Evolutionary conservation across 768 basidiomycete species (phyloP), one percentile per base, ranked within the genome.

Genomic region (Mrakia hoshinonis): DNA sequence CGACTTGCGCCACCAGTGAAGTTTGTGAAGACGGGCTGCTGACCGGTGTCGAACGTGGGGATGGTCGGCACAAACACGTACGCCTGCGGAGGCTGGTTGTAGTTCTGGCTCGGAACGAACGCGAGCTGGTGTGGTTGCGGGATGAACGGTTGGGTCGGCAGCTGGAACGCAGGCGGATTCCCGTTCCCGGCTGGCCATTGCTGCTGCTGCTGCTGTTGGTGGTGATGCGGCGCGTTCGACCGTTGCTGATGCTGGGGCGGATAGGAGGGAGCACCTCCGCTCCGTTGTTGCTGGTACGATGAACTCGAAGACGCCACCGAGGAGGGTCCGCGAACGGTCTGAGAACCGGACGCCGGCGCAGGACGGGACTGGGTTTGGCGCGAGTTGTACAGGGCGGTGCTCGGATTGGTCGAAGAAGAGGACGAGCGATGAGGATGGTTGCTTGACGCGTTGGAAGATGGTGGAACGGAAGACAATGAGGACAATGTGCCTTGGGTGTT

Each of bases 11-110:
- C 58, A 6, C 29, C 26, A 43, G 26, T 29, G 55, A 47, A 66
- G 64, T n/a, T 31, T 18, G 12, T 13, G 47, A 38, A 66, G 38
- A 29, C 24, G 36, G 15, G 51, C 46, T 60, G 70, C 46, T 55
- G 63, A 24, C 61, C 61, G 11, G 58, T 61, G 20, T 71, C 64
- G 29, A 55, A 71, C 13, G 26, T 20, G 36, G 67, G 67, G n/a
- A 52, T 26, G 13, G 26, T 61, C 24, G 70, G 65, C 1, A 72
- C 48, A 24, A 72, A 72, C 20, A 72, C 54, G 47, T 72, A 72
- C 11, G 70, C 65, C 47, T 72, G 70, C 13, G 51, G 65, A n/a
- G 52, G 70, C 26, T 60, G 64, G 26, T 65, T 66, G 43, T 24
- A 64, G 9, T 46, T n/a, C 5, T 48, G 63, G 24, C 63, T 34